Conservation (phyloP, 1,139 yeast species). For the Yamadazyma membranifaciens region DNA sequence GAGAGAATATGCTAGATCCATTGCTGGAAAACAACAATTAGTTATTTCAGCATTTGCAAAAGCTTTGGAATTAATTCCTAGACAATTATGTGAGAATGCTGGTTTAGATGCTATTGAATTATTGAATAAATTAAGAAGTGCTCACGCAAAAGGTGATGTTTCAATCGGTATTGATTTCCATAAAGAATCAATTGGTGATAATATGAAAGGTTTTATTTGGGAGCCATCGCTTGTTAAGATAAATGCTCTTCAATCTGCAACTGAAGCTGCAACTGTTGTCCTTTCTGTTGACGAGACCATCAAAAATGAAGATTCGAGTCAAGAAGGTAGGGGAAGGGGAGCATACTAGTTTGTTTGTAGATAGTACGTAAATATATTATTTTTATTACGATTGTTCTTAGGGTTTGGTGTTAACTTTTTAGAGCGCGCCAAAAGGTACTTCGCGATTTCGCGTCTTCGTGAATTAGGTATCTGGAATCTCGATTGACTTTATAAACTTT, state of each 20-base stretch:
- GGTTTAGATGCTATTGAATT: constrained; percentile 96
- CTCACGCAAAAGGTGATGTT: constrained; percentile 88
- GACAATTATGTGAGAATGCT: constrained; percentile 96
- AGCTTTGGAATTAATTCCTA: constrained; percentile 93
- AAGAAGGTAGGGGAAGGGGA: constrained; percentile 68
- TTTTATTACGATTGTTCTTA: no score
- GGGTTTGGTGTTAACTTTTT: no score
- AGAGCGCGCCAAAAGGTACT: no score
- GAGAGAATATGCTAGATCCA: constrained; percentile 81
- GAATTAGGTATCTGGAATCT: neutral
- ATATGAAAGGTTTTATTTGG: constrained; percentile 89
- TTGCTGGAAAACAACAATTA: constrained; percentile 94
- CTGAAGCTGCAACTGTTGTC: constrained; percentile 95
- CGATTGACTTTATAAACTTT: neutral
- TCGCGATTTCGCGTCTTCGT: no score
- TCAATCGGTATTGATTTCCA: constrained; percentile 95
- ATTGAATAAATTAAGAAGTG: constrained; percentile 84
- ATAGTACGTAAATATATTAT: constrained; percentile 2
- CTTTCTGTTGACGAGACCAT: constrained; percentile 95
- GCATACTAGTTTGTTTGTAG: constrained; percentile 22
- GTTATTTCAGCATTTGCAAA: constrained; percentile 90
- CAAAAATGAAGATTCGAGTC: constrained; percentile 64
- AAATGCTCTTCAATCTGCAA: constrained; percentile 92
- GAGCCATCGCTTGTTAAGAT: constrained; percentile 94
- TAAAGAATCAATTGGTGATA: constrained; percentile 78